Evolutionary conservation across 768 basidiomycete species (phyloP).

Genomic region (Hygrophoropsis aurantiaca): DNA sequence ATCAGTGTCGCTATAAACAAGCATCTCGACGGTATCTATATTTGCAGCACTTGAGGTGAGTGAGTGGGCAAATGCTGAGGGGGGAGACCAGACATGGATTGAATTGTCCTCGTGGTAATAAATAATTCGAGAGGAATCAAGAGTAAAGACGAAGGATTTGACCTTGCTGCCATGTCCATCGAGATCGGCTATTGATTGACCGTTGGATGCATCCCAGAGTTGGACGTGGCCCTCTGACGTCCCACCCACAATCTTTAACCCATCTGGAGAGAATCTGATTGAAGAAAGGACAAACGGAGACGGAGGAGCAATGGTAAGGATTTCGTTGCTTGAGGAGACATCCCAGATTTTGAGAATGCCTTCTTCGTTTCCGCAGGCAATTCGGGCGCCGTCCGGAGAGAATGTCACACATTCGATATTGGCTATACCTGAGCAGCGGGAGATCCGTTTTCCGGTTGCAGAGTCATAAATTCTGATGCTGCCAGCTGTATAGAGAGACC

Average conservation of each 20-base stretch:
- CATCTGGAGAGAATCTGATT: constrained; percentile 18
- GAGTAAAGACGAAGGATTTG: constrained; percentile 15
- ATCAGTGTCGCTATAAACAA: constrained; percentile 11
- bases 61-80: constrained; percentile 11
- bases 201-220: constrained; percentile 19
- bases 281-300: not conserved
- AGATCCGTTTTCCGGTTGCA: constrained; percentile 10
- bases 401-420: constrained; percentile 12
- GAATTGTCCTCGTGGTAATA: constrained; percentile 21
- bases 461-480: not conserved
- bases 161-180: constrained; percentile 7
- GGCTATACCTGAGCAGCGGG: constrained; percentile 13
- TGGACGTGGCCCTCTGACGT: constrained; percentile 11
- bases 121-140: constrained; percentile 2
- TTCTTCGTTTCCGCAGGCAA: constrained; percentile 15
- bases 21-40: constrained; percentile 3
- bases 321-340: constrained; percentile 9
- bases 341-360: constrained; percentile 19
- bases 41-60: not conserved
- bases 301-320: constrained; percentile 2
- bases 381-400: constrained; percentile 10
- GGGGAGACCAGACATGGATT: constrained; percentile 15
- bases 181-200: constrained; percentile 10
- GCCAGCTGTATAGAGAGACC: too few species aligned
- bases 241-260: constrained; percentile 16